Evolutionary conservation across 2,329 filamentous ascomycete genomes (phyloP).

Genomic region (Talaromyces piceae): DNA sequence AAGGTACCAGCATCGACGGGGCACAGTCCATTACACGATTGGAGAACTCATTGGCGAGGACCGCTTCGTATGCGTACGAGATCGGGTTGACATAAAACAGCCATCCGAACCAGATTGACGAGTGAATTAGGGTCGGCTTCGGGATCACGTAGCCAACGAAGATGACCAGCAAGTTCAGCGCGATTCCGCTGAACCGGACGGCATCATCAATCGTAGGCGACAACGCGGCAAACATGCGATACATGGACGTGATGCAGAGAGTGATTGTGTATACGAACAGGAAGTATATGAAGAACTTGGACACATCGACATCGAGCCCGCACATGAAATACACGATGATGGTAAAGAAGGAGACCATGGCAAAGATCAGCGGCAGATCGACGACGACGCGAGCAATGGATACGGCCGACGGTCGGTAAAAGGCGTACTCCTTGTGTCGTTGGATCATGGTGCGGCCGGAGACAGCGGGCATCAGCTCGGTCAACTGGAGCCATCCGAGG

Average conservation of each 20-base stretch:
- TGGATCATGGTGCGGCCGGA: conserved; percentile 62
- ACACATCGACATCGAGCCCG: conserved; percentile 49
- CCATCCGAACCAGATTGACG: conserved; percentile 63
- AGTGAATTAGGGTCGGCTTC: conserved; percentile 49
- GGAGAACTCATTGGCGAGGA: conserved; percentile 60
- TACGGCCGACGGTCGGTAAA: conserved; percentile 62
- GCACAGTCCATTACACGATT: conserved; percentile 52
- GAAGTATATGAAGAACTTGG: conserved; percentile 61
- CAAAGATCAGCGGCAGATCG: conserved; percentile 54
- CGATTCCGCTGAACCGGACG: conserved; percentile 56
- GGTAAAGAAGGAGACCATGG: conserved; percentile 53
- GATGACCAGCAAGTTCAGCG: conserved; percentile 54
- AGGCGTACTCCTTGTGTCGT: conserved; percentile 61
- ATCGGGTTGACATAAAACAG: conserved; percentile 44
- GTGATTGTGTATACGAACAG: conserved; percentile 58
- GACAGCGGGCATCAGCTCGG: conserved; percentile 71
- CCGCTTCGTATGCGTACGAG: conserved; percentile 59
- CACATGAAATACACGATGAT: conserved; percentile 62
- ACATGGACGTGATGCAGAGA: conserved; percentile 56
- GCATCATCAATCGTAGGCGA: conserved; percentile 60
- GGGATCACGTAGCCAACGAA: conserved; percentile 63
- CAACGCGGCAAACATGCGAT: conserved; percentile 59
- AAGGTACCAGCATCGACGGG: conserved; percentile 48
- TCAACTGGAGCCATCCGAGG: conserved; percentile 64
- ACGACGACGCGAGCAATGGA: conserved; percentile 54